Evolutionary conservation across 2,329 filamentous ascomycete genomes (phyloP).

Genomic region (Leptosphaerulina australis): DNA sequence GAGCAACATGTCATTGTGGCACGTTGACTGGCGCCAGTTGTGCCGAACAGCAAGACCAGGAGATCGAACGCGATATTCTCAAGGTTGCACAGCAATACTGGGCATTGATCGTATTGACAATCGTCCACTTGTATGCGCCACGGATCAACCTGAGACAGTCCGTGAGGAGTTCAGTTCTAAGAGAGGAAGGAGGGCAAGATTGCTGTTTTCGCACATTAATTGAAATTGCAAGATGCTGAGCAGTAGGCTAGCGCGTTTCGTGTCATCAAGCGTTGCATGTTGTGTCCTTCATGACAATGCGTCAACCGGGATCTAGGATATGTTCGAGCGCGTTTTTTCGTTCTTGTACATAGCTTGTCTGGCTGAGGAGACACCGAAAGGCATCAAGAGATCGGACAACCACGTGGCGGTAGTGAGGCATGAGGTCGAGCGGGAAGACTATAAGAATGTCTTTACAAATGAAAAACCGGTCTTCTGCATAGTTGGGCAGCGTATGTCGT

Average conservation of each 20-base stretch:
- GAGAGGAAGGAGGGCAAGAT: conserved; percentile 19
- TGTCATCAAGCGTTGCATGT: conserved; percentile 3
- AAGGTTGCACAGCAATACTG: conserved; percentile 10
- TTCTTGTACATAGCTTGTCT: conserved; percentile 4
- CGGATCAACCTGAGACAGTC: conserved; percentile 19
- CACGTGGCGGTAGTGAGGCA: conserved; percentile 3
- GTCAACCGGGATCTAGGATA: conserved; percentile 6
- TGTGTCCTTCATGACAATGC: conserved; percentile 4
- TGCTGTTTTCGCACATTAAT: conserved; percentile 17
- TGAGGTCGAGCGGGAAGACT: background rate
- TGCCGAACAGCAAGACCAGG: conserved; percentile 6
- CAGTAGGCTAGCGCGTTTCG: conserved; percentile 17
- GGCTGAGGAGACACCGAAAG: conserved; percentile 1
- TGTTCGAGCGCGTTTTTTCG: conserved; percentile 2
- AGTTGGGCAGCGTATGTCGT: background rate
- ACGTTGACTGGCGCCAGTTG: background rate
- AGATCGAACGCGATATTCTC: conserved; percentile 14
- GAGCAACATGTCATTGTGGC: conserved; percentile 5
- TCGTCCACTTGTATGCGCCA: conserved; percentile 11
- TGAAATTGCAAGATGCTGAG: conserved; percentile 14
- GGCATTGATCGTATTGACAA: conserved; percentile 9
- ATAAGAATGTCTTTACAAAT: background rate
- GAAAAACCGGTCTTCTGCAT: background rate
- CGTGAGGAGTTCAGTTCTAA: conserved; percentile 13
- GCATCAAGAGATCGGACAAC: conserved; percentile 5